Conservation (phyloP, 768 basidiomycete species). For the Crepidotus variabilis region DNA sequence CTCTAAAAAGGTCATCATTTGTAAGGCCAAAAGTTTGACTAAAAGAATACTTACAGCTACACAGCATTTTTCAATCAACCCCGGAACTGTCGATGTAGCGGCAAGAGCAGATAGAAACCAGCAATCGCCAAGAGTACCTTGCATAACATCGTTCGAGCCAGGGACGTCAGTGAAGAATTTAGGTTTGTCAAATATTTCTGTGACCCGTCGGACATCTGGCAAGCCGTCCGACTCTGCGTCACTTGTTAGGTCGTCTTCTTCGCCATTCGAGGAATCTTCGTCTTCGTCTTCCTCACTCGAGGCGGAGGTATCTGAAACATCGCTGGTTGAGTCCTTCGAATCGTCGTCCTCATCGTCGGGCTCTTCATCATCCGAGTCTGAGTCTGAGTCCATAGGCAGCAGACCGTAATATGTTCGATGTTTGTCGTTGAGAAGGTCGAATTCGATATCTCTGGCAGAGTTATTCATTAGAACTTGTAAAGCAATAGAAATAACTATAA, state of each 20-base stretch:
- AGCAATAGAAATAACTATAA: background rate
- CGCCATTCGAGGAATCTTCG: background rate
- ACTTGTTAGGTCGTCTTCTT: conserved; percentile 47
- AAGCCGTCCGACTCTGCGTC: conserved; percentile 22
- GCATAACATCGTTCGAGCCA: conserved; percentile 40
- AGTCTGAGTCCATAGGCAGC: background rate
- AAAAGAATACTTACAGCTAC: conserved; percentile 27
- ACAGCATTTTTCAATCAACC: conserved; percentile 45
- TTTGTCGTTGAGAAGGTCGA: conserved; percentile 51
- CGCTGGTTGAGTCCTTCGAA: too few relatives aligned
- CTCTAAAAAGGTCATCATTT: conserved; percentile 18
- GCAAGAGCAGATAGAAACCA: conserved; percentile 53
- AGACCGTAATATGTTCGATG: conserved; percentile 32
- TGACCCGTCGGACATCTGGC: conserved; percentile 42
- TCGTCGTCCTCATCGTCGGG: conserved; percentile 28
- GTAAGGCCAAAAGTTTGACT: background rate
- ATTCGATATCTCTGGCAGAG: conserved; percentile 45
- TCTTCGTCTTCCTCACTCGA: too few relatives aligned
- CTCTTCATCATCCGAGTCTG: background rate
- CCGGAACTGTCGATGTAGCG: conserved; percentile 35
- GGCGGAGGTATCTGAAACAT: too few relatives aligned
- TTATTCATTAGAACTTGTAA: background rate
- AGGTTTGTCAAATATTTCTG: conserved; percentile 48
- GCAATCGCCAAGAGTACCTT: conserved; percentile 47
- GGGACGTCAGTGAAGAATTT: conserved; percentile 32